Percentiles rank a stretch among this genome's conserved stretches.
Conservation (phyloP, 1,284 basidiomycete species). For the Rhizoctonia solani region DNA sequence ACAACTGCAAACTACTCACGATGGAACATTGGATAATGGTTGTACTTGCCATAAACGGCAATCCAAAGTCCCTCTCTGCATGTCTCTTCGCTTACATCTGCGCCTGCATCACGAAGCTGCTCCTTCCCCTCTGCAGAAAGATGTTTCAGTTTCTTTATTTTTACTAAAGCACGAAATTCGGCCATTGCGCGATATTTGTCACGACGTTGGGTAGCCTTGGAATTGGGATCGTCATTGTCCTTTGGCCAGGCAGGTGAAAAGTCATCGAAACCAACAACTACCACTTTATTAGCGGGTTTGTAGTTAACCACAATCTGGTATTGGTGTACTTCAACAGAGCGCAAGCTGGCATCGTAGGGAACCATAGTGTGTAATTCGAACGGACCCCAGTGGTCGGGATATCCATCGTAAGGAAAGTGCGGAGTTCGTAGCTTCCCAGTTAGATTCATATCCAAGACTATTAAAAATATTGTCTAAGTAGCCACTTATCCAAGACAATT, state of each 20-base stretch:
- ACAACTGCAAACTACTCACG: constrained; percentile 3
- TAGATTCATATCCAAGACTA: background rate
- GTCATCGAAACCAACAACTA: constrained; percentile 18
- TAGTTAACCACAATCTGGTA: constrained; percentile 5
- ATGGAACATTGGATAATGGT: background rate
- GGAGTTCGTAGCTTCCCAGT: background rate
- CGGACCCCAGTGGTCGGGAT: constrained; percentile 27
- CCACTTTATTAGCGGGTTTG: no score
- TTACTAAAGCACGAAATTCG: constrained; percentile 15
- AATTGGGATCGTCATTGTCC: background rate
- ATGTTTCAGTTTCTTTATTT: constrained; percentile 4
- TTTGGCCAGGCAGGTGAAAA: constrained; percentile 23
- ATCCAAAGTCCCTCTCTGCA: constrained; percentile 11
- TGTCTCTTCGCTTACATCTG: constrained; percentile 20
- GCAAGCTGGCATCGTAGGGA: background rate
- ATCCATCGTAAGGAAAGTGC: constrained; percentile 1
- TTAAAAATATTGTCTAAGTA: background rate
- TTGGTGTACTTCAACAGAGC: constrained; percentile 1
- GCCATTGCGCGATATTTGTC: constrained; percentile 14
- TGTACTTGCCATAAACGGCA: constrained; percentile 6
- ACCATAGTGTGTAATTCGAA: constrained; percentile 15
- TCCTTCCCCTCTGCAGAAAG: constrained; percentile 1
- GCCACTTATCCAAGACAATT: no score
- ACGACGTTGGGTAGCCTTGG: background rate
- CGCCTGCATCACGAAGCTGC: constrained; percentile 3